phyloP scores from a whole-genome alignment of 2,329 filamentous ascomycete genomes.

The Penicillium griseofulvum region DNA sequence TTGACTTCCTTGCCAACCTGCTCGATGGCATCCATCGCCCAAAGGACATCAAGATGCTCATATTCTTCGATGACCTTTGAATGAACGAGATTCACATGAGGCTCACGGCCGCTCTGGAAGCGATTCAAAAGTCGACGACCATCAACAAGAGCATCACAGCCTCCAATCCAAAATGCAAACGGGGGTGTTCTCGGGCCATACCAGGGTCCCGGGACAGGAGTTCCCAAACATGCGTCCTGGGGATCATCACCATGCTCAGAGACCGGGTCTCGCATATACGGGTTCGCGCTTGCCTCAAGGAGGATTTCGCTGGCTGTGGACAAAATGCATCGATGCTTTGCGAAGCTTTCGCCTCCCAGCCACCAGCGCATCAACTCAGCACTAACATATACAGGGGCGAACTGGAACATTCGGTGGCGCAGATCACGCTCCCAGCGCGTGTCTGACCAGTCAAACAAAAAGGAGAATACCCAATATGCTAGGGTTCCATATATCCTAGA shows the following conservation, averaged over 20 bases:
- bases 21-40: constrained; percentile 85
- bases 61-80: constrained; percentile 80
- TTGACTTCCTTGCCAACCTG: constrained; percentile 78
- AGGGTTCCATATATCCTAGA: constrained; percentile 71
- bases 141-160: constrained; percentile 80
- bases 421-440: constrained; percentile 77
- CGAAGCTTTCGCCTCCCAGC: constrained; percentile 84
- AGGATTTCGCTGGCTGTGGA: constrained; percentile 71
- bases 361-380: constrained; percentile 94
- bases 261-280: constrained; percentile 14
- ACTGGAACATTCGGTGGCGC: constrained; percentile 82
- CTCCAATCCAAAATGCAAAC: constrained; percentile 84
- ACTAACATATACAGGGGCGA: constrained; percentile 85
- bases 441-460: constrained; percentile 86
- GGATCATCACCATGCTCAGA: constrained; percentile 17
- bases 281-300: constrained; percentile 52
- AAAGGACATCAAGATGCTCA: constrained; percentile 91
- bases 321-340: constrained; percentile 80
- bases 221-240: constrained; percentile 16
- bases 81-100: constrained; percentile 76
- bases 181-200: constrained; percentile 77
- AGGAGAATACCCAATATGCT: constrained; percentile 85
- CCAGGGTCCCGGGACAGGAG: constrained; percentile 62
- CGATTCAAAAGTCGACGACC: constrained; percentile 70
- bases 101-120: constrained; percentile 74